Base-by-base conservation (phyloP, 495 filamentous ascomycete genomes). In the Entonaema liquescens region DNA sequence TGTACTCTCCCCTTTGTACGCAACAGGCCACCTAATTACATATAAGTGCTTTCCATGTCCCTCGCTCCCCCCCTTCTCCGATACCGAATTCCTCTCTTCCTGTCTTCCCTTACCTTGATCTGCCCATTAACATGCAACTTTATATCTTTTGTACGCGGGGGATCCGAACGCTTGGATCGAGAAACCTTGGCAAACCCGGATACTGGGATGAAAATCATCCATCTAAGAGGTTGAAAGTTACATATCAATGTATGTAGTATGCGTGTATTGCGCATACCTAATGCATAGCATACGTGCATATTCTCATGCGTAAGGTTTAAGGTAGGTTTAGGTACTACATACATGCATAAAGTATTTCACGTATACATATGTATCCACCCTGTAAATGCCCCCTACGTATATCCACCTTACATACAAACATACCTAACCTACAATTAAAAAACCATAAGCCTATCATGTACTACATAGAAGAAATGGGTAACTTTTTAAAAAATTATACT, bases 141-240 rank as follows among this genome's bases (percentile, higher is more conserved):
- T 68, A 52, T 49, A 29, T 59, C 15, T 35, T 60, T 60, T 50
- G 21, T 52, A 62, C 55, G 65, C 65, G 65, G 70, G 70, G 56
- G 70, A 65, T 73, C 70, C 70, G 61, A 68, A 31, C 60, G 56
- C 44, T 68, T 68, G 65, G 70, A 73, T 65, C 70, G 59, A 65
- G 61, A 21, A 62, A 61, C 68, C 70, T 65, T 73, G 60, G 70
- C 61, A 61, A 64, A 68, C 60, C 70, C 60, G 70, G 70, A 65
- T 73, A 58, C 56, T 73, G 65, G 70, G 65, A 65, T 61, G 70
- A 68, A 65, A 52, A 62, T 64, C 65, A 59, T 61, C 65, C 56
- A 44, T 68, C 56, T 65, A 53, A 68, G 61, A 68, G 70, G 65
- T 58, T 64, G 36, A 61, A 28, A 53, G 40, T 59, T 50, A 61